Base-by-base conservation (phyloP, 1,284 basidiomycete species). In the Tausonia pullulans region DNA sequence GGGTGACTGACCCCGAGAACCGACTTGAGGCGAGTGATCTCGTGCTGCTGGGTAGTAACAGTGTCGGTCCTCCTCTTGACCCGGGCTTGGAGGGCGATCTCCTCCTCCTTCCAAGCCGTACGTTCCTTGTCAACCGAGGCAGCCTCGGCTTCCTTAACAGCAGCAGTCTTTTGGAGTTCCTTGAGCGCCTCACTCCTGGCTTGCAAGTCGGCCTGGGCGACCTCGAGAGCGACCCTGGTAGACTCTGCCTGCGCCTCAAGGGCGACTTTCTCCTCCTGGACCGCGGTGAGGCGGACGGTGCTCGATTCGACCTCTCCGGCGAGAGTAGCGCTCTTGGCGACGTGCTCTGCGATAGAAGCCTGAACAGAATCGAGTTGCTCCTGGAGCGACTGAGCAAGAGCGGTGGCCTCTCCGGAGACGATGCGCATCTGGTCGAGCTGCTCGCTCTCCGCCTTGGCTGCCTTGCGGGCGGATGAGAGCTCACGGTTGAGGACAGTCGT, bases 11-110 rank as follows among this genome's bases (percentile, higher is more conserved):
- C 63, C 4, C n/a, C 50, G n/a, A 45, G 11, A 3, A 14, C 4
- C 8, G 63, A 46, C 4, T 56, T 65, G n/a, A 61, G 60, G 41
- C 52, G n/a, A 0, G 58, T 50, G 48, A 65, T 59, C 16, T 65
- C 63, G 59, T 65, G 63, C 50, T 61, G 59, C 55, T 61, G 63
- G 9, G 13, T 57, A 40, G 40, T 27, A n/a, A 61, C 44, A 10
- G 11, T 50, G 7, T 56, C 63, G 14, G 39, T 60, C 46, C 53
- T 55, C n/a, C 59, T 39, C 53, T 51, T 39, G 14, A 60, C 13
- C 9, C 62, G 39, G 14, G 57, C 58, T n/a, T 53, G 43, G 57
- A 59, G 49, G 39, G 16, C 57, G 4, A 27, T 27, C 2, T 16
- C 39, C 27, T 59, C 46, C 43, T 64, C 62, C 8, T 60, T 54